A percentile compares a stretch with the other conserved stretches of the same genome.
These are phyloP conservation scores for Lactifluus rugatus DNA, from an alignment of 768 basidiomycete species.

Conservation along the genomic window DNA sequence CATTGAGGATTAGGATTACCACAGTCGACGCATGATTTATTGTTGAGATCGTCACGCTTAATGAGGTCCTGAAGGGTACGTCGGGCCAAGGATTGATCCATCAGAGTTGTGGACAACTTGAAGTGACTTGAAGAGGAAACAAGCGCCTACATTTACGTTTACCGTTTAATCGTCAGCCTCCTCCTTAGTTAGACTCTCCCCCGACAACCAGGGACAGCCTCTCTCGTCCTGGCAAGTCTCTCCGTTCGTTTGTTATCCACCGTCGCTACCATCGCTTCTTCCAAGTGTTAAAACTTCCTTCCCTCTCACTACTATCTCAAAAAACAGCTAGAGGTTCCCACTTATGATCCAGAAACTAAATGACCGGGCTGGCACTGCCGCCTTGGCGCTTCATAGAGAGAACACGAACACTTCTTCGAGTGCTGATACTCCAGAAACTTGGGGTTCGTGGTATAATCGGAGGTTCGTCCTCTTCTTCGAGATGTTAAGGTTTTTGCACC, in stretches of 20 bases:
- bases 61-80: slow-evolving; percentile 67
- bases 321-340: neutral
- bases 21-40: slow-evolving; percentile 78
- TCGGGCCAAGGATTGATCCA: slow-evolving; percentile 57
- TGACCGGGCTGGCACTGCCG: slow-evolving; percentile 30
- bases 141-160: neutral
- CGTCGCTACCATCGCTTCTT: too few relatives aligned
- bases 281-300: too few relatives aligned
- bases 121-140: neutral
- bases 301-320: too few relatives aligned
- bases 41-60: slow-evolving; percentile 59
- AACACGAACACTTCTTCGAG: slow-evolving; percentile 8
- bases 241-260: neutral
- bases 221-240: neutral
- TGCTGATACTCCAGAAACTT: slow-evolving; percentile 42
- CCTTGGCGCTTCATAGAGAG: slow-evolving; percentile 18
- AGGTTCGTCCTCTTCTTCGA: slow-evolving; percentile 35
- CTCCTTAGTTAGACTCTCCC: too few relatives aligned
- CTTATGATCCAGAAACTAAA: slow-evolving; percentile 62
- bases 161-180: neutral
- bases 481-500: neutral
- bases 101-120: slow-evolving; percentile 15
- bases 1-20: slow-evolving; percentile 89
- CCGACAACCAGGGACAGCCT: too few relatives aligned
- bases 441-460: slow-evolving; percentile 62